phyloP scores from a whole-genome alignment of 192 early-diverging fungal genomes.

The Dissophora ornata region DNA sequence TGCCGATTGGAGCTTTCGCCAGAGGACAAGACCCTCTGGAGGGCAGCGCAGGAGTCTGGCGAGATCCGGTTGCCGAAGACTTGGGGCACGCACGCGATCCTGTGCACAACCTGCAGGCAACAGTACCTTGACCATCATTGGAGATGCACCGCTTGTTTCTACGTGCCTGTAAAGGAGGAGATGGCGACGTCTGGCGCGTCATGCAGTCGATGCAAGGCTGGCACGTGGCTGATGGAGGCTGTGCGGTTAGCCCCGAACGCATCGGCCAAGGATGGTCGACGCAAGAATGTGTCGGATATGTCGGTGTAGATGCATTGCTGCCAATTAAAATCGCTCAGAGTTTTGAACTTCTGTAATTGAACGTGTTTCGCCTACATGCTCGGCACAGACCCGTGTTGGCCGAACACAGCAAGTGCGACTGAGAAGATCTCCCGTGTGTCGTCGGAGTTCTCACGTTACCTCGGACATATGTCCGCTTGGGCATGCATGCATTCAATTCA shows the following conservation, averaged over 20 bases:
- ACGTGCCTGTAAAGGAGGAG: conserved; percentile 38
- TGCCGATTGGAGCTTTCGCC: conserved; percentile 42
- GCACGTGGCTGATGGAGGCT: conserved; percentile 37
- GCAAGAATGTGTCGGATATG: conserved; percentile 17
- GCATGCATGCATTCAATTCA: too few species aligned
- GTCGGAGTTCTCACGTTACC: too few species aligned
- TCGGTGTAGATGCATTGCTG: conserved; percentile 12
- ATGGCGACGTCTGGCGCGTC: conserved; percentile 20
- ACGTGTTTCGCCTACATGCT: neutral
- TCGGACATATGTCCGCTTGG: too few species aligned
- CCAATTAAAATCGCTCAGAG: too few species aligned
- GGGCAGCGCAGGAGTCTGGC: conserved; percentile 18
- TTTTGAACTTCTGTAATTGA: neutral
- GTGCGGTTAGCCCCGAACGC: neutral
- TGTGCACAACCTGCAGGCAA: conserved; percentile 29
- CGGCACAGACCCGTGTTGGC: neutral
- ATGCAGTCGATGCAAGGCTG: conserved; percentile 43
- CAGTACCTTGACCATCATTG: conserved; percentile 38
- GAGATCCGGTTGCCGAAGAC: conserved; percentile 38
- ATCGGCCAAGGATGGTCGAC: neutral
- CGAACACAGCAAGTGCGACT: too few species aligned
- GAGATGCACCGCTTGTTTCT: conserved; percentile 46
- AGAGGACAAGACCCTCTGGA: conserved; percentile 32
- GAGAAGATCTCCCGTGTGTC: too few species aligned
- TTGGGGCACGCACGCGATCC: conserved; percentile 38